Percentiles rank a stretch among this genome's conserved stretches.
phyloP scores from a whole-genome alignment of 352 stramenopile genomes.

The Phytophthora pisi region DNA sequence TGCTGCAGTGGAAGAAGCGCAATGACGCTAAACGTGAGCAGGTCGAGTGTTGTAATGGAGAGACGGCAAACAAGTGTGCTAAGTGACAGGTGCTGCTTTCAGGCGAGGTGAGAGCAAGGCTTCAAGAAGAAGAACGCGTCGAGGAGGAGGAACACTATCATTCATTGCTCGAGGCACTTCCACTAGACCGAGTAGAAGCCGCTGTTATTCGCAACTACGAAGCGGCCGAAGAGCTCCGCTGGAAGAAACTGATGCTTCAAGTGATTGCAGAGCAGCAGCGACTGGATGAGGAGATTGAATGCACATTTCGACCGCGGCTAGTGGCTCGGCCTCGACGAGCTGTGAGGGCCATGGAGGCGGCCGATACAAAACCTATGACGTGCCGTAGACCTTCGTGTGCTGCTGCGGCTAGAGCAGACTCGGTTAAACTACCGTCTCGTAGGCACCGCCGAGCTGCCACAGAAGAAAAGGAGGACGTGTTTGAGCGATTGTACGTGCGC shows the following conservation, averaged over 20 bases:
- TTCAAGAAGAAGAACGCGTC: slow-evolving; percentile 23
- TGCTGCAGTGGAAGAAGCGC: slow-evolving; percentile 27
- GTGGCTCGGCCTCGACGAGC: slow-evolving; percentile 13
- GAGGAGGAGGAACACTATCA: slow-evolving; percentile 36
- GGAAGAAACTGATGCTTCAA: slow-evolving; percentile 41
- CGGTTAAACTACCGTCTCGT: neutral
- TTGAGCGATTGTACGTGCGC: slow-evolving; percentile 29
- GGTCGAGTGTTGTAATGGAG: neutral
- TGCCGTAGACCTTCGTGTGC: slow-evolving; percentile 10
- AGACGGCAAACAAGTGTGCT: neutral
- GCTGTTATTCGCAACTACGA: slow-evolving; percentile 49
- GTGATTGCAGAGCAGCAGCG: slow-evolving; percentile 33
- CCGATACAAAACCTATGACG: neutral
- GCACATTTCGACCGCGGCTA: slow-evolving; percentile 44
- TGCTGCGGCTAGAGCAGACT: neutral
- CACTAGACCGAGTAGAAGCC: slow-evolving; percentile 21
- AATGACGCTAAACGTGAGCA: slow-evolving; percentile 28
- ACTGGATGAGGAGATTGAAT: slow-evolving; percentile 25
- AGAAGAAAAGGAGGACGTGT: slow-evolving; percentile 24
- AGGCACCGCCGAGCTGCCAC: neutral
- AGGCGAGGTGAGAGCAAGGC: slow-evolving; percentile 27
- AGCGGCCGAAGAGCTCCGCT: slow-evolving; percentile 35
- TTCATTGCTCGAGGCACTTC: slow-evolving; percentile 25
- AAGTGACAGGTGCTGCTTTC: neutral
- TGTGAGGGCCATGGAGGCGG: neutral